A percentile compares a stretch with the other conserved stretches of the same genome.
Evolutionary conservation across 345 rosid species (phyloP).

Genomic region (Arabis hirsuta): DNA sequence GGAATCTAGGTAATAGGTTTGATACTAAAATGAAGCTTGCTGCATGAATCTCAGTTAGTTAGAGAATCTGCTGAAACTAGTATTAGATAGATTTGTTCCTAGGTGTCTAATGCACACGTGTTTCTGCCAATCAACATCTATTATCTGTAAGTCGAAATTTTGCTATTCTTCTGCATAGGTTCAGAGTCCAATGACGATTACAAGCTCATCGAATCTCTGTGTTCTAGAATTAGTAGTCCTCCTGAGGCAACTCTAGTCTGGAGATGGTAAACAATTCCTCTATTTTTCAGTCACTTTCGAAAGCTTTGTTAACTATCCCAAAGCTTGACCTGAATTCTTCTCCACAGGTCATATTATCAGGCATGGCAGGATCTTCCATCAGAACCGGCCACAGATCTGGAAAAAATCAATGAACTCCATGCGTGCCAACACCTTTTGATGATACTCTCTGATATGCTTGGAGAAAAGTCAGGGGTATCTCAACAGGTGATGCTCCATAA

Average conservation of each 20-base stretch:
- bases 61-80: slow-evolving; percentile 25
- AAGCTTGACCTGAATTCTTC: slow-evolving; percentile 8
- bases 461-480: slow-evolving; percentile 47
- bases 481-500: slow-evolving; percentile 38
- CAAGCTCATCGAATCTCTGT: slow-evolving; percentile 44
- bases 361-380: slow-evolving; percentile 64
- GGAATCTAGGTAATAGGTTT: no score
- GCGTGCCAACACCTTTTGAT: slow-evolving; percentile 64
- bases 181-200: slow-evolving; percentile 35
- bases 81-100: slow-evolving; percentile 7
- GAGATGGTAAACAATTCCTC: slow-evolving; percentile 71
- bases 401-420: slow-evolving; percentile 63
- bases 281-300: slow-evolving; percentile 11
- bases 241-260: slow-evolving; percentile 73
- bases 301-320: slow-evolving; percentile 20
- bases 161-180: slow-evolving; percentile 35
- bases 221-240: slow-evolving; percentile 60
- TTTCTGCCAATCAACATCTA: slow-evolving; percentile 22
- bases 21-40: slow-evolving; percentile 3
- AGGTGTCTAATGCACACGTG: slow-evolving; percentile 20
- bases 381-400: slow-evolving; percentile 46
- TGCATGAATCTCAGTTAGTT: slow-evolving; percentile 11
- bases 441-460: slow-evolving; percentile 50
- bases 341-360: slow-evolving; percentile 70
- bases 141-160: slow-evolving; percentile 1